Evolutionary conservation across 257 asterid species (phyloP), one percentile per base, ranked within the genome.

Genomic region (Lavandula angustifolia): DNA sequence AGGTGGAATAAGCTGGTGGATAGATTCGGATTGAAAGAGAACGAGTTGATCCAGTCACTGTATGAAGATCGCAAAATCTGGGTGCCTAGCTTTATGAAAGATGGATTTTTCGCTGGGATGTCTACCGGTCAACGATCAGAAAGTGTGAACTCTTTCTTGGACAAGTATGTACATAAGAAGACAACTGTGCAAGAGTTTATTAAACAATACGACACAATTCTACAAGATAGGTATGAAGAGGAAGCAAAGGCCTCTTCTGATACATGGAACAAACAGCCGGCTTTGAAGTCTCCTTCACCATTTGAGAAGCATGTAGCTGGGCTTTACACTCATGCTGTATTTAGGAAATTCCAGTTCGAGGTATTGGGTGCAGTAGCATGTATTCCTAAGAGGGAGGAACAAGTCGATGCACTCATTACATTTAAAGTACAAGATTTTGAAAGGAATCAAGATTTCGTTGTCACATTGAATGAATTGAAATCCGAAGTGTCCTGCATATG

Each of bases 281-380:
- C 87, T 56, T 75, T 92, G 80, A 89, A 79, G 73, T 92, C 99
- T 62, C 99, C 97, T 4, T 92, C 99, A 11, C 99, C 99, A 33
- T 89, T 92, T 64, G 99, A 89, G 87, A 92, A 89, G 79, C 90
- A 89, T n/a, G 75, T 86, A 54, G 85, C 96, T 31, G 84, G 81
- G 62, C 56, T 85, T 34, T 92, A 87, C 71, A 85, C 96, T 22
- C 79, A 84, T 73, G 82, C 91, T 16, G 87, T 92, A 55, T 85
- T 92, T 62, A 84, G 79, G 82, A 89, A 80, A 77, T 92, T 89
- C 76, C 96, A 92, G 75, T 68, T 79, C 33, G 97, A 92, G 79
- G 96, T 90, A 38, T 73, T 92, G 87, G 97, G 96, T 69, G 97
- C 94, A 7, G 96, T 84, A 48, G 99, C 96, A 64, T 92, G 99